phyloP scores from a whole-genome alignment of 2,329 filamentous ascomycete genomes.

The Geoglossum cookeanum region DNA sequence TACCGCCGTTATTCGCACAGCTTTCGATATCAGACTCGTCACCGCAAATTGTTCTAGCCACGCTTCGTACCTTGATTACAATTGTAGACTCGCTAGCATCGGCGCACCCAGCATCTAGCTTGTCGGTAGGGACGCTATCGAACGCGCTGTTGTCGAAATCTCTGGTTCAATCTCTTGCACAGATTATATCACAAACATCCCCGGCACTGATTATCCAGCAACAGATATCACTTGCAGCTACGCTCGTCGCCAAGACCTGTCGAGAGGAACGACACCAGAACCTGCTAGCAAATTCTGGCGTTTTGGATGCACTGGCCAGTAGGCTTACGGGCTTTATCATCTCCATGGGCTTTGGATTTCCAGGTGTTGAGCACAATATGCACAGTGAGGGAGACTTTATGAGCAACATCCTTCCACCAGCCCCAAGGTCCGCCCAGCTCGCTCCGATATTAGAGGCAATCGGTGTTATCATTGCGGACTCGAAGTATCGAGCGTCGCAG shows the following conservation, averaged over 20 bases:
- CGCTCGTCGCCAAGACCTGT: constrained; percentile 43
- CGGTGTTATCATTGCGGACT: constrained; percentile 56
- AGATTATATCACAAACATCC: constrained; percentile 43
- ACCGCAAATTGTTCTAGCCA: constrained; percentile 47
- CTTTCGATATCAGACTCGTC: constrained; percentile 47
- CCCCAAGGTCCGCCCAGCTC: constrained; percentile 39
- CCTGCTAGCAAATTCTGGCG: constrained; percentile 48
- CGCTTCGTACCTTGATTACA: constrained; percentile 54
- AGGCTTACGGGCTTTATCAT: constrained; percentile 55
- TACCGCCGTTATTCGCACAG: constrained; percentile 52
- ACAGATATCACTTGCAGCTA: constrained; percentile 41
- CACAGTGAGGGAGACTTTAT: background rate
- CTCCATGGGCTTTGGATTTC: constrained; percentile 47
- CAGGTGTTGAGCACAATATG: constrained; percentile 31
- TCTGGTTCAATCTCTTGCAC: constrained; percentile 41
- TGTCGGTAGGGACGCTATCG: constrained; percentile 34
- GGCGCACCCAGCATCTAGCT: constrained; percentile 30
- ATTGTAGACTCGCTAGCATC: constrained; percentile 46
- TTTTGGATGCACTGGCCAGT: constrained; percentile 60
- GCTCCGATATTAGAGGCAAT: constrained; percentile 60
- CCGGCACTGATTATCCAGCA: constrained; percentile 34
- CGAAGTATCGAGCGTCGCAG: constrained; percentile 56
- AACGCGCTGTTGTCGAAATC: constrained; percentile 44
- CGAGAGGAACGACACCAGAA: constrained; percentile 50
- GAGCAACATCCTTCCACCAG: constrained; percentile 26